Percentiles rank a stretch among this genome's conserved stretches.
phyloP scores from a whole-genome alignment of 2,329 filamentous ascomycete species.

The Xylaria sp. region DNA sequence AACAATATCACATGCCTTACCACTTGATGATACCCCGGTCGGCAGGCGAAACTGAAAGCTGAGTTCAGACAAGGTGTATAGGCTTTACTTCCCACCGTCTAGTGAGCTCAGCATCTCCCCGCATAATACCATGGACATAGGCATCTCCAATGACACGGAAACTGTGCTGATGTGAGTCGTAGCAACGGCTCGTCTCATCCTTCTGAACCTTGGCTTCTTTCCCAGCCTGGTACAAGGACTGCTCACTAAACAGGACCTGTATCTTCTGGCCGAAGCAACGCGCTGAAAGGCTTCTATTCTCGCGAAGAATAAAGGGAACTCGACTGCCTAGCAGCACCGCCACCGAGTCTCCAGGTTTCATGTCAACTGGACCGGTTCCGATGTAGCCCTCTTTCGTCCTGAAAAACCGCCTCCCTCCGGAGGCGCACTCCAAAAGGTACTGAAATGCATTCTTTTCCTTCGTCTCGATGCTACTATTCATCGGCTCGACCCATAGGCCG shows the following conservation, averaged over 20 bases:
- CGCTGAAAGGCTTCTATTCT: neutral
- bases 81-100: slow-evolving; percentile 21
- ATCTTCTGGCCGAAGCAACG: slow-evolving; percentile 28
- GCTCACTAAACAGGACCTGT: slow-evolving; percentile 31
- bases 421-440: slow-evolving; percentile 38
- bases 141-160: slow-evolving; percentile 37
- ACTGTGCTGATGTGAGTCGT: slow-evolving; percentile 26
- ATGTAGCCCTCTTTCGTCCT: slow-evolving; percentile 35
- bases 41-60: too few species aligned
- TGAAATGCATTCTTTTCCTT: slow-evolving; percentile 38
- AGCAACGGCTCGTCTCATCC: slow-evolving; percentile 13
- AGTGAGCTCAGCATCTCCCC: slow-evolving; percentile 14
- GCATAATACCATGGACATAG: slow-evolving; percentile 38
- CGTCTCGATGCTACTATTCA: slow-evolving; percentile 21
- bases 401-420: slow-evolving; percentile 39
- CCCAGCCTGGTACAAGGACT: slow-evolving; percentile 27
- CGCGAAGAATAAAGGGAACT: slow-evolving; percentile 39
- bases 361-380: slow-evolving; percentile 35
- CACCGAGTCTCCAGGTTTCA: slow-evolving; percentile 30
- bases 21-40: neutral
- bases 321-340: slow-evolving; percentile 35
- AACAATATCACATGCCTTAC: neutral
- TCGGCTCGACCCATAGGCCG: slow-evolving; percentile 35
- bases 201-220: slow-evolving; percentile 20
- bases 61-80: slow-evolving; percentile 27